A percentile compares a stretch with the other conserved stretches of the same genome.
Conservation (phyloP, 352 stramenopile species). For the Phytophthora citrophthora region DNA sequence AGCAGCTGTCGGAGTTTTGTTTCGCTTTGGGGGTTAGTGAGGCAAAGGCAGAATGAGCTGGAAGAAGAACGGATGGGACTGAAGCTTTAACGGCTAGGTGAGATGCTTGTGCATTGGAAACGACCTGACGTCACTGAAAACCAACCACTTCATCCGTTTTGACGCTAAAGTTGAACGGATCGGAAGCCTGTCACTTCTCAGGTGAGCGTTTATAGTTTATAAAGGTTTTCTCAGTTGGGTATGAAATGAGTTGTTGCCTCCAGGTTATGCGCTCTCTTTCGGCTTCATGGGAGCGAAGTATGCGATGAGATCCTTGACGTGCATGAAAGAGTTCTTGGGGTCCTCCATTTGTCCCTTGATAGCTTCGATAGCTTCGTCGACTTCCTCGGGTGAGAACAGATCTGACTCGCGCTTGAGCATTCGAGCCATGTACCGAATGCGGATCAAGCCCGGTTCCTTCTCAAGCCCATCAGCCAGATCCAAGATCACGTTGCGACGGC, state of each 20-base stretch:
- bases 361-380: conserved; percentile 59
- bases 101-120: neutral
- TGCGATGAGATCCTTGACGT: conserved; percentile 51
- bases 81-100: neutral
- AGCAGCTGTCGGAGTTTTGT: too few relatives aligned
- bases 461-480: conserved; percentile 63
- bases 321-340: conserved; percentile 47
- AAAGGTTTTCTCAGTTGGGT: neutral
- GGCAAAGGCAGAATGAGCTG: conserved; percentile 17
- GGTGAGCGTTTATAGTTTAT: neutral
- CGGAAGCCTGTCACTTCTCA: too few relatives aligned
- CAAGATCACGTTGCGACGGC: conserved; percentile 65
- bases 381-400: conserved; percentile 61
- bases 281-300: conserved; percentile 47
- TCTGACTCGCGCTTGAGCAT: conserved; percentile 68
- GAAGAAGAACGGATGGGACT: neutral
- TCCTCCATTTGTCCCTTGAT: conserved; percentile 46
- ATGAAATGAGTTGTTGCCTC: neutral
- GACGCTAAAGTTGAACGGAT: neutral
- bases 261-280: conserved; percentile 17
- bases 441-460: conserved; percentile 57
- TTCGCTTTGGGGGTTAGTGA: neutral
- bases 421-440: conserved; percentile 64
- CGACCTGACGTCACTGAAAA: too few relatives aligned
- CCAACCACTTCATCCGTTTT: conserved; percentile 3